Evolutionary conservation across 495 filamentous ascomycete species (phyloP), one percentile per base, ranked within the genome.

Genomic region (Trichoderma virens): DNA sequence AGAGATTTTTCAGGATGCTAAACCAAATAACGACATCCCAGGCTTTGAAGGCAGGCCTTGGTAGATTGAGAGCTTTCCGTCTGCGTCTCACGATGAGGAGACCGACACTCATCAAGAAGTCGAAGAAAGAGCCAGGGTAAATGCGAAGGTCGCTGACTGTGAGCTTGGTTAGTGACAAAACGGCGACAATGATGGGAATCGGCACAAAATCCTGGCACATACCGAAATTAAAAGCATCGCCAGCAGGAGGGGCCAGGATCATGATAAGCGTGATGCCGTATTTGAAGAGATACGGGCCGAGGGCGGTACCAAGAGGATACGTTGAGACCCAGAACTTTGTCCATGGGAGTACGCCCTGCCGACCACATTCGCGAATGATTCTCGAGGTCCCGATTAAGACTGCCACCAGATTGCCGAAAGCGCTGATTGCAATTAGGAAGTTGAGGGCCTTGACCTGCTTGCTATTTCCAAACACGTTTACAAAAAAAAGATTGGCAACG

Each of bases 181-280:
- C n/a, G n/a, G n/a, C n/a, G 51, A 56, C 3, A 30, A 28, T 13
- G 34, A 13, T 35, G 11, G 25, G 30, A 56, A 3, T 14, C 1
- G 20, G 56, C 28, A 39, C 16, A 56, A 60, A 59, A 35, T 41
- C 2, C 13, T 4, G 38, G 13, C 32, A 67, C 70, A 56, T 64
- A 72, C 74, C 70, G 65, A 88, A 88, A 61, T 87, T 85, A 73
- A 88, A 90, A 14, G 85, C 86, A 72, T 89, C 86, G 6, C 87
- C 87, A 2, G 85, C 85, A 0, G 86, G 87, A 4, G 85, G 86
- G 1, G 85, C 86, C 0, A 88, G 67, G 27, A 88, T 88, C 83
- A 88, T 86, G 43, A 90, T 51, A 6, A 86, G 61, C 0, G 86
- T 90, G 43, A 87, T 65, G 1, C 67, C 62, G 80, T 82, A 90